Base-by-base conservation (phyloP, 1,284 basidiomycete genomes). In the Boletellus deceptivus region DNA sequence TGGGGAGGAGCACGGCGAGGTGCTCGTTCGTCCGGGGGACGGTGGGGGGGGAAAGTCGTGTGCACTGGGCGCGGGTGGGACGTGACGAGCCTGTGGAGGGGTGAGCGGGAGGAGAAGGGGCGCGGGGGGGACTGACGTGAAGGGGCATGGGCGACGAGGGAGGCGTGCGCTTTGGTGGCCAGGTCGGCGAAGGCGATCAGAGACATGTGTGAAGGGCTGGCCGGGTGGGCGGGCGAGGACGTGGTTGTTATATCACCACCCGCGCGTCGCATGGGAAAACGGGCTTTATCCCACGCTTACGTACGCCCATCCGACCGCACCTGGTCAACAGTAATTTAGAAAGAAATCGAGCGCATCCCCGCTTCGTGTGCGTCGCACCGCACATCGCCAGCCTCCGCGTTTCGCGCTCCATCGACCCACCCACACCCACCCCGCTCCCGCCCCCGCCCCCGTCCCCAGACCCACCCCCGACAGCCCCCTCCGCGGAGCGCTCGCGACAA, bases 1-100 rank as follows among this genome's bases (percentile, higher is more conserved):
- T 82, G 29, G 80, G 78, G 45, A 90, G 77, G 16, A 88, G 73
- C 25, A 89, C 83, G 34, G 87, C 88, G n/a, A 90, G 77, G 59
- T 90, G 84, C 67, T 89, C 83, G 67, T 87, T 86, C 42, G 71
- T 60, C 22, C 75, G 74, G 7, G 54, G 54, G 49, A 48, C 50
- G 53, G 52, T 56, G 2, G 57, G 38, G 1, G 53, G 59, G n/a
- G 49, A 49, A 20, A 48, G 54, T 49, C 53, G 55, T 52, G 48
- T 50, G 46, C 49, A 54, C 33, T 56, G 56, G 5, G 56, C 35
- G 42, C 48, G 57, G 40, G 51, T 41, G 44, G 52, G 54, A 51
- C 62, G 66, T 46, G 55, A 67, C 0, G 57, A 61, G 40, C 24
- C 65, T 69, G 27, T 47, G 31, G 6, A 7, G 48, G 44, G 50